Evolutionary conservation across 2,329 filamentous ascomycete species (phyloP), one percentile per base, ranked within the genome.

Genomic region (Botrytis fabae): DNA sequence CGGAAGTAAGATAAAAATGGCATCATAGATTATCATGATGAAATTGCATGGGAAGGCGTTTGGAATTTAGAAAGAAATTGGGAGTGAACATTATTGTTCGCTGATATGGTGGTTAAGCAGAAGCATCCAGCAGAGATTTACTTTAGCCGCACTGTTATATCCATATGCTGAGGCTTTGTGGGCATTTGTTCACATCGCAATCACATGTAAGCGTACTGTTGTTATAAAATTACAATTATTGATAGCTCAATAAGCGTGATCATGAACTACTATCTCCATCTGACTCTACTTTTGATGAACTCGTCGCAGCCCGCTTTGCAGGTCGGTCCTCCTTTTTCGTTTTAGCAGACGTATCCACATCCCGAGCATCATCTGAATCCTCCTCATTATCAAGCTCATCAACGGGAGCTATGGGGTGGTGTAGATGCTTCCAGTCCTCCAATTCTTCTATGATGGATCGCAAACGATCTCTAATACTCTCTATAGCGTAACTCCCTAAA

Each of bases 381-480:
- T 78, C 77, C 42, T 68, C 64, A 22, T 57, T 57, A 28, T 68
- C 64, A 40, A 1, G 82, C 38, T 79, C 81, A 73, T 85, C 85
- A 0, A 18, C n/a, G 14, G 84, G 80, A 22, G 83, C 81, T 54
- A 82, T 79, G 0, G 88, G 84, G 76, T 94, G 95, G 81, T 93
- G 93, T 44, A 97, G 84, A 80, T 95, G 91, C 79, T 95, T 96
- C 93, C 94, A 97, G 80, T 97, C 94, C 83, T 97, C 94, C 77
- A 97, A 88, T 84, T 99, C 96, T 82, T 98, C 96, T 20, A 95
- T 98, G 59, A 98, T 93, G 75, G 92, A 95, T 76, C 94, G 89
- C 79, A 98, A 83, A 32, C 95, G 87, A 83, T 99, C 96, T 25
- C 96, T 86, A 69, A 98, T 97, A 81, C 95, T 98, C 82, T 99